phyloP scores from a whole-genome alignment of 2,329 filamentous ascomycete species.

The Nigrospora osmanthi region DNA sequence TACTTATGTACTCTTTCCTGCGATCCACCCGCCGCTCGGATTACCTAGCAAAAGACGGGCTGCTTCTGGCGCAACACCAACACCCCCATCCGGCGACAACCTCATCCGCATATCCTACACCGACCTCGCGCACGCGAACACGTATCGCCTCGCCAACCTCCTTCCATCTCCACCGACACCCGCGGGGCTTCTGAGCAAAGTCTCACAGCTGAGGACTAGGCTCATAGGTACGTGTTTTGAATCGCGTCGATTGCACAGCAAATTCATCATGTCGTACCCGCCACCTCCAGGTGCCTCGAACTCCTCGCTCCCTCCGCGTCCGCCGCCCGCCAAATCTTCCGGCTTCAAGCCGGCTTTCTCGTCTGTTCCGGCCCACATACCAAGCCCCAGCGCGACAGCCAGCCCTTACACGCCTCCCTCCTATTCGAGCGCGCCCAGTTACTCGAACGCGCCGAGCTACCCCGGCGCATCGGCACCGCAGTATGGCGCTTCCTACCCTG shows the following conservation, averaged over 20 bases:
- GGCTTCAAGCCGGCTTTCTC: conserved; percentile 47
- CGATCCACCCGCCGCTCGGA: too few relatives aligned
- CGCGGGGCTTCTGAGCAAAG: conserved; percentile 1
- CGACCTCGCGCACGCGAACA: too few relatives aligned
- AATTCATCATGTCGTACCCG: conserved; percentile 78
- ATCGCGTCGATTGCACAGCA: conserved; percentile 25
- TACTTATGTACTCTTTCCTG: too few relatives aligned
- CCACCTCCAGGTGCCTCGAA: conserved; percentile 69
- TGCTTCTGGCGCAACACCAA: too few relatives aligned
- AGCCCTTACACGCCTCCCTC: conserved; percentile 26
- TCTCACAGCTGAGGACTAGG: conserved; percentile 10
- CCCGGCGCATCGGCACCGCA: conserved; percentile 28
- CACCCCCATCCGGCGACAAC: neutral
- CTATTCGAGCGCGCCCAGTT: conserved; percentile 14
- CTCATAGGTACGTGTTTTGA: conserved; percentile 44
- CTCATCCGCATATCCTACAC: neutral
- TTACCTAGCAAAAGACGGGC: too few relatives aligned
- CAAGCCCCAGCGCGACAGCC: conserved; percentile 19
- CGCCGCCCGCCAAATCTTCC: conserved; percentile 50
- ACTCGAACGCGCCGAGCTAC: conserved; percentile 18
- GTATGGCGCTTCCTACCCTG: conserved; percentile 34
- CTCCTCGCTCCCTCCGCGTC: conserved; percentile 67
- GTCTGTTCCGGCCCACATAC: conserved; percentile 20
- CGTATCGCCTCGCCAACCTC: neutral
- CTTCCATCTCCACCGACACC: neutral